Conservation (phyloP, 2,329 filamentous ascomycete species). For the Torrubiella hemipterigena region DNA sequence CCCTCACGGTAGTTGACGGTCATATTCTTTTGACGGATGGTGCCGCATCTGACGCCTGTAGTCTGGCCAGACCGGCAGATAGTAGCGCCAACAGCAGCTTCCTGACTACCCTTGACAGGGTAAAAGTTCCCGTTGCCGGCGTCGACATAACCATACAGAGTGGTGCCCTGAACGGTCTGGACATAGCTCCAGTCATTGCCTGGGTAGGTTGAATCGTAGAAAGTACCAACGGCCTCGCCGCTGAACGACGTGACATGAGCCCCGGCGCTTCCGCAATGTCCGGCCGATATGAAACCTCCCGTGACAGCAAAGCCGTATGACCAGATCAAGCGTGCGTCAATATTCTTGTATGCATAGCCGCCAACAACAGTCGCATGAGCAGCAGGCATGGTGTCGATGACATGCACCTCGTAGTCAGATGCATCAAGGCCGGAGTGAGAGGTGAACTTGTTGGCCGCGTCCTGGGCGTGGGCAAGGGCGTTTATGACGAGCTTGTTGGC, state of each 20-base stretch:
- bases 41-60: not conserved
- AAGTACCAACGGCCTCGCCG: not conserved
- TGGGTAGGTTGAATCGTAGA: not conserved
- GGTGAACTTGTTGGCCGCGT: conserved; percentile 4
- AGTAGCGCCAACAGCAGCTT: not conserved
- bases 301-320: conserved; percentile 5
- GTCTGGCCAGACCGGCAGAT: not conserved
- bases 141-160: conserved; percentile 1
- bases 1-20: not conserved
- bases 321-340: conserved; percentile 5
- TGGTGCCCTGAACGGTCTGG: not conserved
- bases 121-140: not conserved
- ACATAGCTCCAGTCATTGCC: not conserved
- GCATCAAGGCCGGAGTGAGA: conserved; percentile 5
- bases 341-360: conserved; percentile 7
- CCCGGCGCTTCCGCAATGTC: not conserved
- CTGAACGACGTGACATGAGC: not conserved
- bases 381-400: conserved; percentile 3
- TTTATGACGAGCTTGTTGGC: conserved; percentile 6
- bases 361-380: conserved; percentile 3
- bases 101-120: not conserved
- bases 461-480: conserved; percentile 1
- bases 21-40: not conserved
- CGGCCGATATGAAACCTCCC: not conserved
- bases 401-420: conserved; percentile 7